Evolutionary conservation across 495 filamentous ascomycete species (phyloP), one percentile per base, ranked within the genome.

Genomic region (Tuber magnatum): DNA sequence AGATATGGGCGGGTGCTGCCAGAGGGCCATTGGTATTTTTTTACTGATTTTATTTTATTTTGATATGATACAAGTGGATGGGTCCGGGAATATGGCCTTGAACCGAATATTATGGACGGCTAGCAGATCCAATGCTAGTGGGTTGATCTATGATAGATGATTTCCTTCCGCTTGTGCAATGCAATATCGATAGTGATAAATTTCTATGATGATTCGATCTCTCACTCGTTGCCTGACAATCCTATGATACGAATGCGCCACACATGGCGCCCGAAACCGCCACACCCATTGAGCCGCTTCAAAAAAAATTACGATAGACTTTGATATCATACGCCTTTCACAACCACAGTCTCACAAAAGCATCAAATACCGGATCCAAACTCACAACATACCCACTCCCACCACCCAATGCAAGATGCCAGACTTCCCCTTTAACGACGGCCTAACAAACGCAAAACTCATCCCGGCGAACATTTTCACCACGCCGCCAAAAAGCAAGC

Each of bases 401-500:
- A 28, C 56, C 16, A 10, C 20, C 22, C 35, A 2, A 71, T 56
- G 48, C 73, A 12, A 28, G 72, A 79, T 79, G 76, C 76, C 73
- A 18, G 76, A 43, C 9, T 70, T 79, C 43, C 69, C 56, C 61
- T 79, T 79, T 61, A 46, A 79, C 22, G 77, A 79, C 38, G 77
- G 76, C 10, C 70, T 79, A 22, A 78, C 48, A 32, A 65, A 35
- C 32, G 24, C 61, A 48, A 75, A 51, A 39, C 28, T 48, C 22
- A 35, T 48, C 38, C 56, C 75, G 4, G 70, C 75, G 20, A 79
- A 79, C 73, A 48, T 78, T 41, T 79, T 79, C 35, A 38, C 72
- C 43, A 69, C 38, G 40, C 38, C 35, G 8, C 39, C 44, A 20
- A 79, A 73, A 40, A 79, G 77, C 35, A 79, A 79, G 18, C 51